A percentile compares a stretch with the other conserved stretches of the same genome.
These are phyloP conservation scores for Cryptosporidium ubiquitum DNA, from an alignment of 169 alveolate genomes.

Conservation along the genomic window DNA sequence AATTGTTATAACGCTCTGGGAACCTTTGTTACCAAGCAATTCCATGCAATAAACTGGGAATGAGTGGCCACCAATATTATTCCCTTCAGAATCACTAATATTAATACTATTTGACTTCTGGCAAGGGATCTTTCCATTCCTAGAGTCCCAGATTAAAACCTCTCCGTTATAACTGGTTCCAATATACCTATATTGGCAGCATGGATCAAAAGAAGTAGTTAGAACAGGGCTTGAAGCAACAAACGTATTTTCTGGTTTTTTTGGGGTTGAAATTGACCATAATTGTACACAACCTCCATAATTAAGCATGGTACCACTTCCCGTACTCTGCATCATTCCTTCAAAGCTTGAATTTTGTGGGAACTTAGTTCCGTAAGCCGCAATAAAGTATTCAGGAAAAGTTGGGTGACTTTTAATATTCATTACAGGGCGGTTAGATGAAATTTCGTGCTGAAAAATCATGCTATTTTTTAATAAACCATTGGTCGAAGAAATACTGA, in stretches of 20 bases:
- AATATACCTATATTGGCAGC: conserved; percentile 36
- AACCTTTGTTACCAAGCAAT: conserved; percentile 59
- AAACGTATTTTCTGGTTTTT: conserved; percentile 54
- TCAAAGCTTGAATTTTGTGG: conserved; percentile 56
- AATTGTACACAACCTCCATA: conserved; percentile 61
- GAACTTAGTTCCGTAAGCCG: conserved; percentile 37
- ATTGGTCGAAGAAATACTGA: conserved; percentile 26
- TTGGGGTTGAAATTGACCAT: conserved; percentile 73
- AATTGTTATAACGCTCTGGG: conserved; percentile 57
- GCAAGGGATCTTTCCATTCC: conserved; percentile 50
- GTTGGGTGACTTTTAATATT: conserved; percentile 55
- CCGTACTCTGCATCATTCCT: conserved; percentile 13
- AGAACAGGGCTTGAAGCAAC: conserved; percentile 41
- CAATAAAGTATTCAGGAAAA: conserved; percentile 66
- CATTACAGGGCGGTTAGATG: conserved; percentile 49
- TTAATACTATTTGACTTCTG: conserved; percentile 49
- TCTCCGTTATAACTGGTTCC: conserved; percentile 70
- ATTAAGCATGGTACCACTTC: conserved; percentile 6
- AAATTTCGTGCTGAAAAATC: conserved; percentile 26
- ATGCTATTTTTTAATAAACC: conserved; percentile 57
- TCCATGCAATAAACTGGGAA: conserved; percentile 73
- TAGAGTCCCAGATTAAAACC: conserved; percentile 64
- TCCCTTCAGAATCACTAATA: conserved; percentile 41
- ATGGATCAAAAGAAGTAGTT: conserved; percentile 41
- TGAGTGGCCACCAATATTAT: conserved; percentile 23